phyloP scores from a whole-genome alignment of 164 flowering plant species.

The Echeveria elegans region DNA sequence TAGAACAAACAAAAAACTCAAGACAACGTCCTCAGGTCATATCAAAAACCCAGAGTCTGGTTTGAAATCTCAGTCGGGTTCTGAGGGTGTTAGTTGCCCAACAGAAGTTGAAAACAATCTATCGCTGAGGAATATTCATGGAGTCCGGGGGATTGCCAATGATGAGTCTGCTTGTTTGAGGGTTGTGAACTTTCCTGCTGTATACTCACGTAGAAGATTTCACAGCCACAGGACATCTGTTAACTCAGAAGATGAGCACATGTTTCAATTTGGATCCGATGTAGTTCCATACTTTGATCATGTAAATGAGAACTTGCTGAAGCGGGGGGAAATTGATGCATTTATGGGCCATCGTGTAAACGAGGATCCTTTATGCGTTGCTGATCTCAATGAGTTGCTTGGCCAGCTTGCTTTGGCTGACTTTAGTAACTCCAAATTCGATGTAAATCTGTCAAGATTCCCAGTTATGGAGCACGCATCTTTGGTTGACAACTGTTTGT shows the following conservation, averaged over 20 bases:
- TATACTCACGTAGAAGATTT: constrained; percentile 60
- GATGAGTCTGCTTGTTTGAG: constrained; percentile 15
- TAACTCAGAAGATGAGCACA: constrained; percentile 13
- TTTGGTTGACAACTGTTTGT: constrained; percentile 22
- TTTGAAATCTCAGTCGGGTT: background rate
- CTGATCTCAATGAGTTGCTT: constrained; percentile 23
- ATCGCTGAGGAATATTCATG: constrained; percentile 14
- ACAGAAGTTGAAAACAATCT: constrained; percentile 11
- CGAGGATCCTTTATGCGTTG: constrained; percentile 17
- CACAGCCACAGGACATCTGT: constrained; percentile 8
- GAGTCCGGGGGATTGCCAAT: constrained; percentile 15
- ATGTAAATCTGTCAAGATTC: constrained; percentile 23
- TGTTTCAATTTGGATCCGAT: constrained; percentile 13
- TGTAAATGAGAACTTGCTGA: constrained; percentile 16
- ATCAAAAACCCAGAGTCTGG: constrained; percentile 35
- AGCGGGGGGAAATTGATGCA: constrained; percentile 17
- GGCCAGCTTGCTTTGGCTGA: constrained; percentile 21
- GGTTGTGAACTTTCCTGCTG: constrained; percentile 37
- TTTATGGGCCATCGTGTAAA: constrained; percentile 11
- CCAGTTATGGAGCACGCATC: constrained; percentile 16
- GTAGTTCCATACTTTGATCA: constrained; percentile 20
- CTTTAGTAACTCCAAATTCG: constrained; percentile 17
- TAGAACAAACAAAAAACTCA: constrained; percentile 41
- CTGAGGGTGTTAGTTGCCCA: background rate
- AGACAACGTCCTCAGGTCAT: constrained; percentile 35